A percentile compares a stretch with the other conserved stretches of the same genome.
Conservation (phyloP, 495 filamentous ascomycete genomes). For the Penicillium herquei region DNA sequence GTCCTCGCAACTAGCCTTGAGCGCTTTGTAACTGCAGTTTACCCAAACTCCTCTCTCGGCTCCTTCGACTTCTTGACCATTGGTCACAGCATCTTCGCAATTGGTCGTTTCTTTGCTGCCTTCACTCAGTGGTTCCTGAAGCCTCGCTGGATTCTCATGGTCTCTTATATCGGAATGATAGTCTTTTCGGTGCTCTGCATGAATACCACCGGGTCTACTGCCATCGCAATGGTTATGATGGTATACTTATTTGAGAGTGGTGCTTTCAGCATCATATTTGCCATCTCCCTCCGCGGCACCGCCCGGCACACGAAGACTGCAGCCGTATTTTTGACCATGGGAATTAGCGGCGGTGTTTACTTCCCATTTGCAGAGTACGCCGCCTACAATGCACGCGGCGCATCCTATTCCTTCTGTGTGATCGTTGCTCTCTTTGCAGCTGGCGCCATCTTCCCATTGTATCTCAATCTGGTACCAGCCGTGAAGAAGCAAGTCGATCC, state of each 20-base stretch:
- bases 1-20: conserved; percentile 47
- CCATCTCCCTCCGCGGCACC: conserved; percentile 58
- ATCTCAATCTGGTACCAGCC: conserved; percentile 52
- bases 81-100: conserved; percentile 59
- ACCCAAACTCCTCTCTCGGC: conserved; percentile 28
- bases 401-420: conserved; percentile 54
- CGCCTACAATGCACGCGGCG: conserved; percentile 35
- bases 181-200: conserved; percentile 55
- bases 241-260: conserved; percentile 62
- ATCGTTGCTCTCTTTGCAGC: conserved; percentile 57
- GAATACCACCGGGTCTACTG: conserved; percentile 44
- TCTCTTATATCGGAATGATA: conserved; percentile 55
- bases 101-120: conserved; percentile 62
- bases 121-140: conserved; percentile 54
- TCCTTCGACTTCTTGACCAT: conserved; percentile 50
- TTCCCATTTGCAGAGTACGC: conserved; percentile 56
- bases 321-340: conserved; percentile 50
- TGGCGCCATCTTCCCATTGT: conserved; percentile 58
- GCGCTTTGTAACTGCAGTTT: conserved; percentile 35
- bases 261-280: conserved; percentile 63
- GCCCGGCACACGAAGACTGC: conserved; percentile 61
- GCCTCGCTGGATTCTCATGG: conserved; percentile 60
- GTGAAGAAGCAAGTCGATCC: conserved; percentile 65
- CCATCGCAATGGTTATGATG: conserved; percentile 52
- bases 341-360: conserved; percentile 55